These are phyloP conservation scores for Phytopythium ostracodes DNA, from an alignment of 352 stramenopile species.

Conservation along the genomic window DNA sequence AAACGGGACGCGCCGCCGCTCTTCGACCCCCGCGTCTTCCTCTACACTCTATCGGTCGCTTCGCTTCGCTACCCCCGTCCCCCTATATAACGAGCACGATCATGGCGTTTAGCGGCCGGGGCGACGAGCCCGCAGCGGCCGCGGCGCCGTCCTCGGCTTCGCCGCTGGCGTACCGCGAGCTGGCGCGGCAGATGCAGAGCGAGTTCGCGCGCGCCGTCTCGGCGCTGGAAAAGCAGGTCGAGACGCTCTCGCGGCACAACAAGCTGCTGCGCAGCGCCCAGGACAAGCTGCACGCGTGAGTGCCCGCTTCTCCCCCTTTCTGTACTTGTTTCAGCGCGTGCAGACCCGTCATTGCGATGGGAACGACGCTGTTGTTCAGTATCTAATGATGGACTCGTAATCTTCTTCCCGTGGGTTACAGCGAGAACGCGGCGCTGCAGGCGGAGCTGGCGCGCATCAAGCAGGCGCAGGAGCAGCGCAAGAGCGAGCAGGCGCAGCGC, in stretches of 20 bases:
- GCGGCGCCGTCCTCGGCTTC: background rate
- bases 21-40: background rate
- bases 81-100: background rate
- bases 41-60: background rate
- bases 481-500: conserved; percentile 8
- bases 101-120: background rate
- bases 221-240: conserved; percentile 56
- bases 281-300: conserved; percentile 12
- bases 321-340: no score
- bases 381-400: background rate
- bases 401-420: background rate
- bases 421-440: conserved; percentile 10
- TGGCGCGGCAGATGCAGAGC: conserved; percentile 55
- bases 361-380: no score
- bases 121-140: background rate
- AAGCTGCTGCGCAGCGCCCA: conserved; percentile 23
- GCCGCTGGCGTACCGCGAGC: conserved; percentile 19
- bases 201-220: conserved; percentile 48
- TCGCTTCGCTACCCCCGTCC: background rate
- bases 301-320: background rate
- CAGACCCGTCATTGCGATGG: background rate
- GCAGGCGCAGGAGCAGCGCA: background rate
- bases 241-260: conserved; percentile 46
- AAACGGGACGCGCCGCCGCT: background rate
- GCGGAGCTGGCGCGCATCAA: conserved; percentile 11